Conservation (phyloP, 1,284 basidiomycete genomes). For the Fomitopsis betulina region DNA sequence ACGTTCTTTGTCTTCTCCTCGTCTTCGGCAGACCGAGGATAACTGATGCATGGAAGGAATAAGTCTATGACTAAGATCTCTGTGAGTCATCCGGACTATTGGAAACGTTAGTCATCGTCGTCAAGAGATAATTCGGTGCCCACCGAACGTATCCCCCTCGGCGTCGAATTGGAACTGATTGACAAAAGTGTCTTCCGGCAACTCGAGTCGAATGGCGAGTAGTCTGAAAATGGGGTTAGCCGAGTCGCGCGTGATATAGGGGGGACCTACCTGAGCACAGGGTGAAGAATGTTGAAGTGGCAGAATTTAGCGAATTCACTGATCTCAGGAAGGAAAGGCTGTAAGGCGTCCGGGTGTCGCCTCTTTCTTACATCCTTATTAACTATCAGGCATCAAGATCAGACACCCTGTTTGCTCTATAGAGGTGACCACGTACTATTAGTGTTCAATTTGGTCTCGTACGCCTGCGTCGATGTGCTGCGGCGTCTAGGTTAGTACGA, state of each 20-base stretch:
- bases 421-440: conserved; percentile 35
- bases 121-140: neutral
- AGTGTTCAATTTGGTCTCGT: conserved; percentile 53
- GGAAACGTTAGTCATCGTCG: neutral
- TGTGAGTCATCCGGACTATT: conserved; percentile 23
- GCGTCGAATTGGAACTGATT: conserved; percentile 25
- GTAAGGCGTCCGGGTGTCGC: conserved; percentile 43
- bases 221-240: conserved; percentile 34
- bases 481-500: neutral
- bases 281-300: conserved; percentile 46
- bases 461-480: conserved; percentile 55
- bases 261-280: conserved; percentile 41
- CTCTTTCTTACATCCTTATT: conserved; percentile 43
- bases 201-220: conserved; percentile 31
- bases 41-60: conserved; percentile 12
- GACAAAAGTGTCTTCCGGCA: conserved; percentile 30
- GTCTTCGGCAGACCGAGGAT: conserved; percentile 38
- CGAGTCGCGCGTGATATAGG: conserved; percentile 27
- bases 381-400: conserved; percentile 27
- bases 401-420: neutral
- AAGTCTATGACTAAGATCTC: neutral
- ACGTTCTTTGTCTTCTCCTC: conserved; percentile 48
- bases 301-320: conserved; percentile 45
- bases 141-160: conserved; percentile 26
- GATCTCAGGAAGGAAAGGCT: conserved; percentile 56